A percentile compares a stretch with the other conserved stretches of the same genome.
Conservation (phyloP, 768 basidiomycete genomes). For the Zangia roseola region DNA sequence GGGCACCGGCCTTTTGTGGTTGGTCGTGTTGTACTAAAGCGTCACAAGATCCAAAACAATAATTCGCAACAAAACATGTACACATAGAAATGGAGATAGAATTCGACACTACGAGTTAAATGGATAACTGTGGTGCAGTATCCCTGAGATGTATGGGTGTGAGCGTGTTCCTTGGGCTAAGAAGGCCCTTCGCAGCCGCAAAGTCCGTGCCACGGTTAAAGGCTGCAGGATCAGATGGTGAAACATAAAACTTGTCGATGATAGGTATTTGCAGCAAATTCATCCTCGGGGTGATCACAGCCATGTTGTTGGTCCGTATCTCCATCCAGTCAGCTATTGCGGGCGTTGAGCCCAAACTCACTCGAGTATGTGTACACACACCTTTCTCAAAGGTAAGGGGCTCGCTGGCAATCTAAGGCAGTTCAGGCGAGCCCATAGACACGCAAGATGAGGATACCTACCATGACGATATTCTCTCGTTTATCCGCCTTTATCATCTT, state of each 20-base stretch:
- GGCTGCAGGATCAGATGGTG: constrained; percentile 76
- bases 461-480: constrained; percentile 94
- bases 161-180: constrained; percentile 54
- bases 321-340: constrained; percentile 93
- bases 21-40: not conserved
- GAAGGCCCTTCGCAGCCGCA: constrained; percentile 83
- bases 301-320: constrained; percentile 94
- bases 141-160: constrained; percentile 22
- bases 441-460: constrained; percentile 21
- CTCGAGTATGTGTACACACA: constrained; percentile 25
- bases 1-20: not conserved
- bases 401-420: constrained; percentile 76
- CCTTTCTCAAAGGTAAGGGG: constrained; percentile 96
- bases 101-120: constrained; percentile 12
- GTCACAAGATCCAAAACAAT: constrained; percentile 8
- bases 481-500: constrained; percentile 96
- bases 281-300: constrained; percentile 94
- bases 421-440: constrained; percentile 8
- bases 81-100: not conserved
- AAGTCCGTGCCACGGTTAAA: constrained; percentile 73
- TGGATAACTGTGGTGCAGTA: constrained; percentile 16
- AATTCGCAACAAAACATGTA: not conserved
- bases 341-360: not conserved
- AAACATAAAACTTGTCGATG: constrained; percentile 89
- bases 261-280: constrained; percentile 94